Evolutionary conservation across 352 stramenopile species (phyloP).

Genomic region (Phytophthora gonapodyides): DNA sequence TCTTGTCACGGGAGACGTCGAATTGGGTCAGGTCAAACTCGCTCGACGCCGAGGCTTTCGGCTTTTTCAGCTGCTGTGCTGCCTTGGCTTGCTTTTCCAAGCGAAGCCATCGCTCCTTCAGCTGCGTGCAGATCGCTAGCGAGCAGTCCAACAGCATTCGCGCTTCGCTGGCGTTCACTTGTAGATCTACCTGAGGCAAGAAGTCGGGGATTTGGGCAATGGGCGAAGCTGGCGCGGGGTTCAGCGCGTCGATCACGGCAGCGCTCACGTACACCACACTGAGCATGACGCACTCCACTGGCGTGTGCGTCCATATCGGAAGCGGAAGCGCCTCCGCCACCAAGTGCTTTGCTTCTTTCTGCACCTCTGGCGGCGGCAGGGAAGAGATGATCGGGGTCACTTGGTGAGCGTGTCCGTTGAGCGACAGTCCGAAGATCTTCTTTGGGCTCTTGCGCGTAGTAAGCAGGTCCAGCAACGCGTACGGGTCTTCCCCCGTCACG

Average conservation of each 20-base stretch:
- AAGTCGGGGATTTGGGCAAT: slow-evolving; percentile 41
- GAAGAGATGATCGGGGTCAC: slow-evolving; percentile 24
- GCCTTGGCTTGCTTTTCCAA: slow-evolving; percentile 56
- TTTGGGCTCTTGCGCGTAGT: slow-evolving; percentile 54
- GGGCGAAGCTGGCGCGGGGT: neutral
- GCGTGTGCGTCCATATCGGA: slow-evolving; percentile 64
- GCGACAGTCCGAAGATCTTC: slow-evolving; percentile 30
- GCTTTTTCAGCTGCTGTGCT: slow-evolving; percentile 29
- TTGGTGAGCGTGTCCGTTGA: slow-evolving; percentile 17
- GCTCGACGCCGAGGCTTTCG: slow-evolving; percentile 15
- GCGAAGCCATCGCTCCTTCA: slow-evolving; percentile 71
- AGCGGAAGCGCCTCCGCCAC: slow-evolving; percentile 57
- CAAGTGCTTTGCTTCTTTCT: slow-evolving; percentile 73
- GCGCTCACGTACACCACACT: slow-evolving; percentile 73
- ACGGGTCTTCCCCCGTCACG: slow-evolving; percentile 70
- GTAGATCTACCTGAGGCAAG: slow-evolving; percentile 50
- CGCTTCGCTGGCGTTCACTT: slow-evolving; percentile 46
- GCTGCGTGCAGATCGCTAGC: slow-evolving; percentile 49
- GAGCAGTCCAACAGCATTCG: slow-evolving; percentile 64
- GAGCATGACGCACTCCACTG: slow-evolving; percentile 69
- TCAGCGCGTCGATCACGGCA: slow-evolving; percentile 51
- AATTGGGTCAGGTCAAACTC: slow-evolving; percentile 70
- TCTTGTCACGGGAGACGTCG: slow-evolving; percentile 51
- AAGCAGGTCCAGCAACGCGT: slow-evolving; percentile 71
- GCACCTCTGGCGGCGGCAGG: slow-evolving; percentile 48